These are phyloP conservation scores for Gymnopus androsaceus DNA, from an alignment of 1,284 basidiomycete species.

Conservation along the genomic window DNA sequence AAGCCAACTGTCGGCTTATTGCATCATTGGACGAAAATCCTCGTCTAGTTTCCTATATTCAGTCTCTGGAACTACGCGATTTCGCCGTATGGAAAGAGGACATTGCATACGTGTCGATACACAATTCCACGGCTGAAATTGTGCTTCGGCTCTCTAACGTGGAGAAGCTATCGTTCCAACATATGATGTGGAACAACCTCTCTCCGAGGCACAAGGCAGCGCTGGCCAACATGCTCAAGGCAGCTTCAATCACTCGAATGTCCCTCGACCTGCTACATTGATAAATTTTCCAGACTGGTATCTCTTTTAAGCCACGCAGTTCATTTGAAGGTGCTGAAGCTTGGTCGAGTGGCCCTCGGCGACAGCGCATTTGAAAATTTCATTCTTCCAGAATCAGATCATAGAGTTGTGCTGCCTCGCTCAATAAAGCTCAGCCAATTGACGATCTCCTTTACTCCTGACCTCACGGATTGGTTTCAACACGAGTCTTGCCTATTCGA, in stretches of 20 bases:
- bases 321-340: not conserved
- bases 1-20: not conserved
- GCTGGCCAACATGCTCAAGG: not conserved
- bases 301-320: not conserved
- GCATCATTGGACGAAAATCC: not conserved
- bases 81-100: too few relatives aligned
- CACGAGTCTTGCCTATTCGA: not conserved
- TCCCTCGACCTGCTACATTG: not conserved
- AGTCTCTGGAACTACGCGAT: conserved; percentile 2
- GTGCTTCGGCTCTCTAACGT: not conserved
- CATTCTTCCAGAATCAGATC: not conserved
- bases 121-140: not conserved
- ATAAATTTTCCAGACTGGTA: not conserved
- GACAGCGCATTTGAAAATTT: too few relatives aligned
- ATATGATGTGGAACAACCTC: not conserved
- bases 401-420: not conserved
- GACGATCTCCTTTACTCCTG: not conserved
- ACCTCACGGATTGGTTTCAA: not conserved
- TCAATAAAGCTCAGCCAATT: conserved; percentile 9
- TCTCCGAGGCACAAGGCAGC: not conserved
- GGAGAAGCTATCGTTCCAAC: not conserved
- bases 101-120: too few relatives aligned
- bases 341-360: too few relatives aligned
- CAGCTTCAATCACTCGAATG: not conserved
- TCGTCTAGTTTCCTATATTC: not conserved